Evolutionary conservation across 176 grass and related monocot genomes (phyloP).

Genomic region (Eleusine indica): DNA sequence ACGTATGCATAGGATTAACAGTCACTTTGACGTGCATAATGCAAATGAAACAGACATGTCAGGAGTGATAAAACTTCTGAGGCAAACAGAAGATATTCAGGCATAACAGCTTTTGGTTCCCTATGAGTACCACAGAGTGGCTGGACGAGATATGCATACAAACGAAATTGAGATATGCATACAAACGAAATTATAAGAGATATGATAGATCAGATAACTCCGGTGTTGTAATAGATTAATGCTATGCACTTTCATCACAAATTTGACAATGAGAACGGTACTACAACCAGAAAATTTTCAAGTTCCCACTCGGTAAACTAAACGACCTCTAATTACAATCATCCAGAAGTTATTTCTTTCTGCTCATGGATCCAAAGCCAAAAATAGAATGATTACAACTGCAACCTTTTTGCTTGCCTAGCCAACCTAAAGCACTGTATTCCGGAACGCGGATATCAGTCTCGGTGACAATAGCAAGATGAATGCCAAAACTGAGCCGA

Average conservation of each 20-base stretch:
- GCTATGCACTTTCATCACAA: not conserved
- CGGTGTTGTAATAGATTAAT: not conserved
- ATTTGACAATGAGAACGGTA: not conserved
- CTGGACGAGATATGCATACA: not conserved
- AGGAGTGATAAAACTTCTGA: not conserved
- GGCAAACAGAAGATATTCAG: not conserved
- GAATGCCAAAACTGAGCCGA: conserved; percentile 75
- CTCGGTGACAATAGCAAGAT: conserved; percentile 73
- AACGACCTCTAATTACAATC: not conserved
- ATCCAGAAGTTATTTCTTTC: not conserved
- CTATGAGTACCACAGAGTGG: not conserved
- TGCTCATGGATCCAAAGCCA: not conserved
- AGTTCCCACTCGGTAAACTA: not conserved
- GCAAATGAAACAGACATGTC: too few relatives aligned
- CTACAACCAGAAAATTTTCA: not conserved
- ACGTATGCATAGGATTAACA: not conserved
- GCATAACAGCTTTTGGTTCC: not conserved
- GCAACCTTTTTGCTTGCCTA: conserved; percentile 1
- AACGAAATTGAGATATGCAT: not conserved
- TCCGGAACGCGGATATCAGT: conserved; percentile 67
- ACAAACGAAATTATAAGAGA: not conserved
- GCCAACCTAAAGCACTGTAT: conserved; percentile 46
- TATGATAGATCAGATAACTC: too few relatives aligned
- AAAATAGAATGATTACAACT: not conserved
- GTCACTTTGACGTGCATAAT: too few relatives aligned